A percentile compares a stretch with the other conserved stretches of the same genome.
Evolutionary conservation across 148 eudicot species (phyloP).

Genomic region (Arctostaphylos glauca): DNA sequence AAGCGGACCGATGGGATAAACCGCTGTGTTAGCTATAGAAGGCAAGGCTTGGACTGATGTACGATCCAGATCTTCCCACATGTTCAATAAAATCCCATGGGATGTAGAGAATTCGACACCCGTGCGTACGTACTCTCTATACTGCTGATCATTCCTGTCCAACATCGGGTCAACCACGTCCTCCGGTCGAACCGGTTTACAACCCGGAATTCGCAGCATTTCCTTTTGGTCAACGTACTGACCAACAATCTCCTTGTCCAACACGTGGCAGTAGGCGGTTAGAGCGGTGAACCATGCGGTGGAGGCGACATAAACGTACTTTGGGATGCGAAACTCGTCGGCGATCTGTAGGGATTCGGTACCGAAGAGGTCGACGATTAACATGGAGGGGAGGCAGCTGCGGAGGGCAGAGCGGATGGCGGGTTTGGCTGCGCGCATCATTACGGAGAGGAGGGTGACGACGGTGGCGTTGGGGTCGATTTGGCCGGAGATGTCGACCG

Average conservation of each 20-base stretch:
- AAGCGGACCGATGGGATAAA: constrained; percentile 44
- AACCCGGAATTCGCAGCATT: constrained; percentile 41
- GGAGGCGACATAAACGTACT: constrained; percentile 36
- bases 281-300: constrained; percentile 29
- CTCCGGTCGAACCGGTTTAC: constrained; percentile 27
- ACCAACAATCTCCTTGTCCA: constrained; percentile 28
- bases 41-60: constrained; percentile 15
- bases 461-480: constrained; percentile 1
- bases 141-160: too few relatives aligned
- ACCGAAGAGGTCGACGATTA: constrained; percentile 43
- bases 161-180: constrained; percentile 10
- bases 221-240: constrained; percentile 23
- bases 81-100: constrained; percentile 19
- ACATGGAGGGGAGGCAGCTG: constrained; percentile 25
- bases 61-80: constrained; percentile 44
- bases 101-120: too few relatives aligned
- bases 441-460: constrained; percentile 22
- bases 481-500: constrained; percentile 8
- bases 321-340: constrained; percentile 34
- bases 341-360: constrained; percentile 36
- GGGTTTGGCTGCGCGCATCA: constrained; percentile 22
- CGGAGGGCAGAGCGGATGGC: constrained; percentile 23
- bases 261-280: constrained; percentile 27
- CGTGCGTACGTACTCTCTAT: too few relatives aligned
- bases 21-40: constrained; percentile 33